Base-by-base conservation (phyloP, 176 grass and related monocot genomes). In the Avena insularis region DNA sequence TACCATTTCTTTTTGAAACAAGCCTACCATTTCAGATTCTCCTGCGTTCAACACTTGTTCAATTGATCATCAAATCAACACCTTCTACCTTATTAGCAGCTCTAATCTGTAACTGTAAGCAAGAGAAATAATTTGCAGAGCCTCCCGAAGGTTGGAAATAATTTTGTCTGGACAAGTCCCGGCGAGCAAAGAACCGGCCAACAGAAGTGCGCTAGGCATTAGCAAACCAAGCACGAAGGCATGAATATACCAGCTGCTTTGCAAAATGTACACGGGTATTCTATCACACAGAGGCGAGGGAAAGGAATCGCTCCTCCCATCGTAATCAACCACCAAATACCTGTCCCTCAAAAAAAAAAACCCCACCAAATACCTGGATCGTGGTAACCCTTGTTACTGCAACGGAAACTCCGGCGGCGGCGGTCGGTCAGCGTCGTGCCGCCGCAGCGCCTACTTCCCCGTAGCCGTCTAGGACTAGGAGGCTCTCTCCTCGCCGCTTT, bases 401-500 rank as follows among this genome's bases (percentile, higher is more conserved):
- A 12, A 63, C 31, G 71, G 55, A 73, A 50, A 78, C 6, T 48
- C 47, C 47, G 14, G 48, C 47, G 63, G 63, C 51, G 51, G 7
- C 25, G 0, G 23, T 54, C 46, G 9, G 38, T 60, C 40, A 56
- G 54, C 67, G 49, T 66, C 61, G 14, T 27, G 55, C 62, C 53
- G 72, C 79, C 45, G 72, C 88, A 13, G 71, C 53, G 36, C 55
- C 29, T 57, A 20, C 57, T 63, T 45, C 23, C 12, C 57, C 33
- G 20, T 43, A 12, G 35, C 3, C 14, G 50, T 54, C 63, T 38
- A 31, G 40, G 77, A n/a, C 25, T 25, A 25, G 62, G 49, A 35
- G 33, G 33, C 33, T 35, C 8, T 83, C 27, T 50, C 61, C 62
- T 40, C 36, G 17, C 55, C 16, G 60, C 51, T 3, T 48, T 56